Base-by-base conservation (phyloP, 2,329 filamentous ascomycete genomes). In the Fusarium caatingaense region DNA sequence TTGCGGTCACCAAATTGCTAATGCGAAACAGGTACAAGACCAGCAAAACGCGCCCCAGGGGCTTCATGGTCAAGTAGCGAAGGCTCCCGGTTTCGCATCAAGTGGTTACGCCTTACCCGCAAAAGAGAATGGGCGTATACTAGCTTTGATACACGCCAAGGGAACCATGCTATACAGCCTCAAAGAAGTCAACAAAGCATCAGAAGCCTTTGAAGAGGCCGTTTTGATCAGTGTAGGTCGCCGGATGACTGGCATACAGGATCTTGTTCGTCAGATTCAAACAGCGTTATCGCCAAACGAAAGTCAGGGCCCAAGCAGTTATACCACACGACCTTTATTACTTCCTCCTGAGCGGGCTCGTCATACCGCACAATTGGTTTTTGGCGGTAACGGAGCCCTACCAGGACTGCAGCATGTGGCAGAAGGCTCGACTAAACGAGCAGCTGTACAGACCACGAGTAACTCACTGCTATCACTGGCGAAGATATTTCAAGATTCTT, bases 101-200 rank as follows among this genome's bases (percentile, higher is more conserved):
- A 80, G 78, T 78, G 94, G 94, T 18, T 98, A 97, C 78, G 88
- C 89, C 16, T 90, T 99, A 45, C 88, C 94, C 8, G 94, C 91
- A 3, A 89, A 87, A 45, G 96, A 99, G 72, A 98, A 98, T 77
- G 96, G 95, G 11, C 89, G 96, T 64, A 93, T 99, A 75, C 86
- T 99, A 46, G 92, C 94, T n/a, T 86, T 99, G 18, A 90, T 98
- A 42, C 96, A 99, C 80, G 94, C 95, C 21, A 99, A 98, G 80
- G 96, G 95, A n/a, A 98, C 98, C 68, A 97, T 98, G 91, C 85
- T 98, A 3, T 99, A 99, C 80, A 90, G 93, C 27, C 83, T 97
- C 30, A 95, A 95, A 47, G 91, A 98, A 71, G 92, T 96, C 69
- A 84, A 86, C 41, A 88, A 86, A 42, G 96, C 96, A 44, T 94